phyloP scores from a whole-genome alignment of 2,329 filamentous ascomycete genomes.

The Acrocalymma vagum region DNA sequence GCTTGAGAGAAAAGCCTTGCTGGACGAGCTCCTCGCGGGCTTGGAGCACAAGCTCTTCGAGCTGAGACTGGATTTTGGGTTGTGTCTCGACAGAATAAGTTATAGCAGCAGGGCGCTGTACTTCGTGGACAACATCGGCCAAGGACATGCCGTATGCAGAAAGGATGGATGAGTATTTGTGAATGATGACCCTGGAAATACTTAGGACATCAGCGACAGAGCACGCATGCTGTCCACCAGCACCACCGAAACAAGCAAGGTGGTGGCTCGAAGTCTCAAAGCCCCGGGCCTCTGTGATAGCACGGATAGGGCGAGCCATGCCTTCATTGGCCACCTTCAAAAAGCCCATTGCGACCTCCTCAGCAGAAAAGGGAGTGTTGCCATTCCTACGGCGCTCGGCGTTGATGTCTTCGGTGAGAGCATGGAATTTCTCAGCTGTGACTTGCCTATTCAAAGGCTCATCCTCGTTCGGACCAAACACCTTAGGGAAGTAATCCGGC shows the following conservation, averaged over 20 bases:
- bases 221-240: conserved; percentile 88
- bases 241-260: conserved; percentile 87
- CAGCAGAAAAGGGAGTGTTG: too few species aligned
- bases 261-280: conserved; percentile 86
- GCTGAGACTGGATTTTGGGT: conserved; percentile 27
- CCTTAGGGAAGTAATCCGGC: conserved; percentile 88
- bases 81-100: conserved; percentile 60
- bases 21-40: conserved; percentile 74
- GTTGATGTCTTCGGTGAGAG: conserved; percentile 78
- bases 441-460: conserved; percentile 77
- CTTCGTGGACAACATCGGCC: conserved; percentile 68
- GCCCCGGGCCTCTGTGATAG: conserved; percentile 86
- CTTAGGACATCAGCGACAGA: conserved; percentile 83
- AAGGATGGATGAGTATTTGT: conserved; percentile 84
- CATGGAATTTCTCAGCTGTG: conserved; percentile 74
- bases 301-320: conserved; percentile 87
- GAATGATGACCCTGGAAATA: conserved; percentile 81
- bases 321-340: conserved; percentile 86
- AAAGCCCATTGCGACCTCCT: conserved; percentile 87
- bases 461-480: conserved; percentile 86
- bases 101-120: conserved; percentile 1
- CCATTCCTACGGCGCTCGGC: conserved; percentile 71
- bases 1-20: conserved; percentile 66
- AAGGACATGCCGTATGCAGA: conserved; percentile 90
- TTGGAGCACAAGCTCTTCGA: background rate